Base-by-base conservation (phyloP, 306 rosid species). In the Fragaria ananassa region DNA sequence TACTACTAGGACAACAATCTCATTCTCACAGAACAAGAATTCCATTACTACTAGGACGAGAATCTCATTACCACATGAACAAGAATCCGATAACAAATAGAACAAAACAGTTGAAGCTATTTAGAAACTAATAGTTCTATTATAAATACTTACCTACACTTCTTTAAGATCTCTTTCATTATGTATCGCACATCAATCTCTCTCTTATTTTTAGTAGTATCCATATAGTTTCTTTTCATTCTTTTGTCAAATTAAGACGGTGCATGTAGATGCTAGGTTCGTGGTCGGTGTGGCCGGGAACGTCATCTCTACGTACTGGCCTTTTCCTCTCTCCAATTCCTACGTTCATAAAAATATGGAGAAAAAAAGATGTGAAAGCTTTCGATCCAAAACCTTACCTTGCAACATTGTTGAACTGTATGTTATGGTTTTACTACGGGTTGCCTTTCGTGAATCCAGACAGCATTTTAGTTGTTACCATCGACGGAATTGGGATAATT, bases 371-470 rank as follows among this genome's bases (percentile, higher is more conserved):
- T 53, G 60, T 53, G 60, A 23, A 53, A 19, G 10, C 10, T 19
- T 53, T 18, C 10, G 27, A 53, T 53, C 25, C 60, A 19, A 18
- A 7, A n/a, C 60, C 10, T 18, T 53, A 93, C 56, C 5, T 89
- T 5, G 96, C 92, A 25, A 85, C 90, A 0, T 79, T 85, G 5
- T 41, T 93, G 15, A 93, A 91, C 69, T 91, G 98, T 81, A 73
- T 91, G 5, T 84, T 88, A 11, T 91, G 92, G 97, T 70, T 83
- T 4, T 81, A 89, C 58, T 93, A 91, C 64, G 53, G 98, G 12
- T 2, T 91, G 84, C 97, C 98, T 4, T 85, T 91, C 53, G 85
- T 93, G 42, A 92, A 88, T 44, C 92, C 96, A 0, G 21, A 93
- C 25, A 93, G 89, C 53, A 4, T 84, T 68, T 87, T 93, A 23